These are phyloP conservation scores for Diaporthe vaccinii DNA, from an alignment of 2,329 filamentous ascomycete species.

Conservation along the genomic window DNA sequence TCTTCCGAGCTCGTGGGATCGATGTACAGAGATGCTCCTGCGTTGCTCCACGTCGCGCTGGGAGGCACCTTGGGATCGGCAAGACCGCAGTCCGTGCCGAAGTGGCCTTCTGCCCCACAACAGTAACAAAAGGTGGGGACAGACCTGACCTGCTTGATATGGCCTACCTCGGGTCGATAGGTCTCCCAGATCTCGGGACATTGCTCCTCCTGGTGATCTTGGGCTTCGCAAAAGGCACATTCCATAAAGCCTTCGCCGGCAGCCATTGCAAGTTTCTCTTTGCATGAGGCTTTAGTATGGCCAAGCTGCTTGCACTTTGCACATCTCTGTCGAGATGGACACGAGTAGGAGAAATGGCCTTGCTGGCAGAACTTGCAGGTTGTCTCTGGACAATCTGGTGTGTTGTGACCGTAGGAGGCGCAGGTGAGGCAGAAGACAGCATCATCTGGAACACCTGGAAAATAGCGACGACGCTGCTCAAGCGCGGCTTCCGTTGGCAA, in stretches of 20 bases:
- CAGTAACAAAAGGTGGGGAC: slow-evolving; percentile 68
- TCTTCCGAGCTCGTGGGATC: slow-evolving; percentile 58
- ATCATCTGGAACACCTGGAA: slow-evolving; percentile 61
- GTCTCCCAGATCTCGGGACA: slow-evolving; percentile 74
- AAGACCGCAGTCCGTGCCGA: slow-evolving; percentile 66
- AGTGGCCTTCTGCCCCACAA: slow-evolving; percentile 69
- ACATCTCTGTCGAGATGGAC: slow-evolving; percentile 66
- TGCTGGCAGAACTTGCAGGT: slow-evolving; percentile 63
- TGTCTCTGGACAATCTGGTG: slow-evolving; percentile 59
- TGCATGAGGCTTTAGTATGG: slow-evolving; percentile 66
- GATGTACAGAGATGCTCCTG: slow-evolving; percentile 63
- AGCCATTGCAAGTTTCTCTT: slow-evolving; percentile 66
- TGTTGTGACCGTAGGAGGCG: slow-evolving; percentile 61
- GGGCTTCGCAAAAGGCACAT: slow-evolving; percentile 72
- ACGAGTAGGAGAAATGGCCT: slow-evolving; percentile 64
- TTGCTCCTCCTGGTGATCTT: slow-evolving; percentile 69
- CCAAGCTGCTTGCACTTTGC: slow-evolving; percentile 73
- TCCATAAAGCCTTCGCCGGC: slow-evolving; percentile 57
- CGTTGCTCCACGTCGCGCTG: slow-evolving; percentile 64
- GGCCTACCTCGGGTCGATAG: slow-evolving; percentile 58
- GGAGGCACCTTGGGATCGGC: slow-evolving; percentile 34
- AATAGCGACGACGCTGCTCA: slow-evolving; percentile 62
- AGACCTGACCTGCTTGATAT: slow-evolving; percentile 61
- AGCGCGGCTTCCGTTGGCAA: slow-evolving; percentile 49
- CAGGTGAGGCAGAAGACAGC: slow-evolving; percentile 66